phyloP scores from a whole-genome alignment of 305 asterid genomes.

The Fraxinus nigra region DNA sequence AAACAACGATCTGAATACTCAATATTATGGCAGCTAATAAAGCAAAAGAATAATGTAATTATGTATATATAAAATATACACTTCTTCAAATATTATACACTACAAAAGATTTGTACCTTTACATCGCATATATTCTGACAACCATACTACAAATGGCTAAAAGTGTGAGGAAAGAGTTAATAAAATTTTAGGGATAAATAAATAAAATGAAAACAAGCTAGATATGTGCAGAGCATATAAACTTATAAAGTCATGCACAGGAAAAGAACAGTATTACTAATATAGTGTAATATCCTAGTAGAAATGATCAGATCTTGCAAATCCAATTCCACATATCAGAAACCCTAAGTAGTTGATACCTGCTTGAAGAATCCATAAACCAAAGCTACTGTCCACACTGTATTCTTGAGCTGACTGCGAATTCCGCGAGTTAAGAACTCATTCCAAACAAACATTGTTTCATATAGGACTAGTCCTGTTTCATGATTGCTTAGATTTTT shows the following conservation, averaged over 20 bases:
- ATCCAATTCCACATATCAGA: not conserved
- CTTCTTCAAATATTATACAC: not conserved
- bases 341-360: constrained; percentile 38
- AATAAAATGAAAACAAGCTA: not conserved
- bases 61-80: not conserved
- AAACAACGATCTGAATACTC: not conserved
- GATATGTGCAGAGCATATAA: not conserved
- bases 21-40: not conserved
- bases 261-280: not conserved
- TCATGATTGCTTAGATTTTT: constrained; percentile 69
- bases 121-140: constrained; percentile 1
- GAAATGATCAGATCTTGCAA: not conserved
- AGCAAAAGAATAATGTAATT: not conserved
- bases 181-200: constrained; percentile 9
- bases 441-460: constrained; percentile 96
- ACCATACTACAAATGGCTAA: not conserved
- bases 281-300: not conserved
- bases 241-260: not conserved
- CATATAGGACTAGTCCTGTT: constrained; percentile 57
- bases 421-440: constrained; percentile 87
- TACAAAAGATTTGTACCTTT: not conserved
- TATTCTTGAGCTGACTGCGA: constrained; percentile 71
- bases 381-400: constrained; percentile 86
- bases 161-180: not conserved
- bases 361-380: constrained; percentile 88